Base-by-base conservation (phyloP, 192 early-diverging fungal species). In the Radiomyces spectabilis region DNA sequence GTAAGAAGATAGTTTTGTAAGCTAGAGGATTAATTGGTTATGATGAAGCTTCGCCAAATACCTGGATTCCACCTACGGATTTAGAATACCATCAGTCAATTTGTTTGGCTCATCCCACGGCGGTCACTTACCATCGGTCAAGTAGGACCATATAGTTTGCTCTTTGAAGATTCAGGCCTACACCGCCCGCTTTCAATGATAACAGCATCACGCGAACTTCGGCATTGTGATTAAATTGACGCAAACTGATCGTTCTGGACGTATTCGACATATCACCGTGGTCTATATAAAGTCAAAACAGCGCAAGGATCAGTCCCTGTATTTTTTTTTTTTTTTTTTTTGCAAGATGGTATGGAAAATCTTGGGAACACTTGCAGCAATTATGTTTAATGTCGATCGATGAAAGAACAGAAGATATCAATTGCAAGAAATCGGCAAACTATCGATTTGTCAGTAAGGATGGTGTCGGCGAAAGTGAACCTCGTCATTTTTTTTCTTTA, bases 211-310 rank as follows among this genome's bases (percentile, higher is more conserved):
- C 41, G 25, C 50, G 27, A 21, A 18, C 16, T 18, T 39, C 9
- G 39, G 19, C 8, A 8, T 58, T 34, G 84, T 86, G 47, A 85
- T 88, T 52, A 84, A 86, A n/a, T 61, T 86, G 13, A 87, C 82
- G 57, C 68, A 87, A 43, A 79, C 82, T 3, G 81, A 81, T 59
- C 87, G 79, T 62, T 76, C 75, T 44, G 80, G 82, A 4, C 73
- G 84, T 19, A 82, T 83, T 15, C 10, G 46, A 31, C 39, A 58
- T 49, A 29, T 45, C 47, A 32, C 56, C 56, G 46, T 39, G 33
- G 25, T 58, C 56, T 58, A 49, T 3, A 22, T 26, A 35, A 4
- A 29, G 12, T 34, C 5, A 35, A 35, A 35, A 35, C 5, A 35
- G 13, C 5, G 13, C 5, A 35, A 35, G 37, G 37, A 12, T 10